These are phyloP conservation scores for Globisporangium megalacanthum DNA, from an alignment of 352 stramenopile species.

Conservation along the genomic window DNA sequence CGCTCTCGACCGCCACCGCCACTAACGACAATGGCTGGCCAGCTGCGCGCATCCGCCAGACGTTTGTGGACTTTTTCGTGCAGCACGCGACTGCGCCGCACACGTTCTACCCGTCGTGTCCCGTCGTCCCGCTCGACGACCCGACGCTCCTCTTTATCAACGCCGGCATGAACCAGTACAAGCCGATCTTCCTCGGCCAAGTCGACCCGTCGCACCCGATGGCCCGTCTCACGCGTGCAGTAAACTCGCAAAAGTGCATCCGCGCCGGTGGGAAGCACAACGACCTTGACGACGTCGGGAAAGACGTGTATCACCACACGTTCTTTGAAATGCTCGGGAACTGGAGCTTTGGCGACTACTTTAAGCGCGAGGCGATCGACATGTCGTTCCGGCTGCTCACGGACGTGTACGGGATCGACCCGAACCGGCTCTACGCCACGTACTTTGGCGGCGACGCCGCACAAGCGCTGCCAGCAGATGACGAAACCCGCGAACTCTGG, in stretches of 20 bases:
- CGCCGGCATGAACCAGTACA: constrained; percentile 99
- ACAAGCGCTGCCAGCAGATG: constrained; percentile 75
- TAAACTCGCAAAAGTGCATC: constrained; percentile 99
- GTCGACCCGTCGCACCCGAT: constrained; percentile 93
- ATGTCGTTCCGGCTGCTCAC: constrained; percentile 97
- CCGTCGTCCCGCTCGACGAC: constrained; percentile 96
- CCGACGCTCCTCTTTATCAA: constrained; percentile 99
- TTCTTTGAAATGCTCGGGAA: constrained; percentile 99
- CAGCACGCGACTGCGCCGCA: constrained; percentile 81
- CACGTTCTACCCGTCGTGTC: constrained; percentile 94
- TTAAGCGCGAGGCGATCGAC: constrained; percentile 97
- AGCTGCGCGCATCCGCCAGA: constrained; percentile 93
- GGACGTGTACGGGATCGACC: constrained; percentile 93
- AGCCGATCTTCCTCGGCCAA: constrained; percentile 98
- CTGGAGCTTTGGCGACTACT: constrained; percentile 99
- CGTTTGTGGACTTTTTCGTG: constrained; percentile 98
- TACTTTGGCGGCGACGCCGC: constrained; percentile 97
- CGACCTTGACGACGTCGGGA: constrained; percentile 98
- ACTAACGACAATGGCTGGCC: constrained; percentile 76
- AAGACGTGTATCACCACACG: constrained; percentile 99
- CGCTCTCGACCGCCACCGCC: constrained; percentile 18
- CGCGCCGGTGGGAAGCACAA: constrained; percentile 99
- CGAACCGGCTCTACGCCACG: constrained; percentile 94
- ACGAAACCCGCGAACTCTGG: constrained; percentile 92
- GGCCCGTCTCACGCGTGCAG: constrained; percentile 87